Evolutionary conservation across 1,284 basidiomycete genomes (phyloP).

Genomic region (Coniophora puteana): DNA sequence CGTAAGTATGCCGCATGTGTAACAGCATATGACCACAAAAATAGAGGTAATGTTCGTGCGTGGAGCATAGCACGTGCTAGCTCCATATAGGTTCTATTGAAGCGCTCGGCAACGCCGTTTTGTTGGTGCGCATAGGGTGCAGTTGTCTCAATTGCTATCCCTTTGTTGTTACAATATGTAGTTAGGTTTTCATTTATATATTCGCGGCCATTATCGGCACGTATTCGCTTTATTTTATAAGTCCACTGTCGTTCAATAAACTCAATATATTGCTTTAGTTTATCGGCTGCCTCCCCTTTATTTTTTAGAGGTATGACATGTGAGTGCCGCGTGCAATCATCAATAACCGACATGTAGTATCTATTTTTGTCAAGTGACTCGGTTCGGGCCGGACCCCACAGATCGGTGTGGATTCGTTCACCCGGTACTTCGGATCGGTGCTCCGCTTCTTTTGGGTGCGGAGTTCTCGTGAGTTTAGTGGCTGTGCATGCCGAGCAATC

Average conservation of each 20-base stretch:
- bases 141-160: not conserved
- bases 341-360: slow-evolving; percentile 5
- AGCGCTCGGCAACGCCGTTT: slow-evolving; percentile 1
- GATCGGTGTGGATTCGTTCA: slow-evolving; percentile 8
- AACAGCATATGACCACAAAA: slow-evolving; percentile 4
- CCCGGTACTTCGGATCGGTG: not conserved
- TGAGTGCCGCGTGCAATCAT: not conserved
- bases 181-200: slow-evolving; percentile 1
- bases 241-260: not conserved
- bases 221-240: not conserved
- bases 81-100: slow-evolving; percentile 1
- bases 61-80: not conserved
- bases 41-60: not conserved
- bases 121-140: not conserved
- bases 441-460: not conserved
- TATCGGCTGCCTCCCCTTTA: not conserved
- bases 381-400: slow-evolving; percentile 6
- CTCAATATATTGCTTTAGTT: not conserved
- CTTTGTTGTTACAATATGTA: not conserved
- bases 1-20: not conserved
- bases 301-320: not conserved
- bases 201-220: not conserved
- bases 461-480: slow-evolving; percentile 9
- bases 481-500: slow-evolving; percentile 9
- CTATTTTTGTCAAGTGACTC: not conserved